Base-by-base conservation (phyloP, 1,139 yeast species). In the Magnusiomyces paraingens region DNA sequence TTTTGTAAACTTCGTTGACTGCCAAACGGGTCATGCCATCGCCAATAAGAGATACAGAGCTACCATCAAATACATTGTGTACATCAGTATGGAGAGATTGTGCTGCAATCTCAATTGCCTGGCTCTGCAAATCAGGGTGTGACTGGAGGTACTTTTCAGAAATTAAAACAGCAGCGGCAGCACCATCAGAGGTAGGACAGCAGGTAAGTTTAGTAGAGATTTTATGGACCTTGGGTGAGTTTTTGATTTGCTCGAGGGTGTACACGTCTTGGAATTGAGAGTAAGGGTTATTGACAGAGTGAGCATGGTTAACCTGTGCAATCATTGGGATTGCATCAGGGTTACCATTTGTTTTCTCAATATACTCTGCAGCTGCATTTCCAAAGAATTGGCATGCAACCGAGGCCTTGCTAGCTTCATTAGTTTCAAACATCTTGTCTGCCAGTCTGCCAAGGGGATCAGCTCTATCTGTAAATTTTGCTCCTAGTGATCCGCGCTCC, bases 151-250 rank as follows among this genome's bases (percentile, higher is more conserved):
- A 86, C 60, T 75, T 75, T 69, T 82, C 93, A 55, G 90, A 83
- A 55, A 86, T 89, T 62, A 88, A 74, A 50, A 88, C 74, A 46
- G 86, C 79, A 43, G 95, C 95, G 57, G 95, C 94, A 70, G 86
- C 94, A 70, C 96, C 96, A 68, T 88, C 95, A 64, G 67, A 63
- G 4, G 69, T 66, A 14, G 69, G 69, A 52, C 68, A 66, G 53
- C 68, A 65, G 52, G 65, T 66, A 14, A 66, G 60, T 52, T 63
- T 64, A 29, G 68, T 62, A 35, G 63, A 58, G 12, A 61, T 58
- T 35, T 63, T 62, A 52, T 63, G 64, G 22, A 65, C 60, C 42
- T 43, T 43, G 11, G 68, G 66, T 8, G 68, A 60, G 43, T 55
- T 47, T 49, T 62, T 62, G 54, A 66, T 59, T 55, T 64, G 62